phyloP scores from a whole-genome alignment of 257 asterid genomes.

The Hygrophila difformis region DNA sequence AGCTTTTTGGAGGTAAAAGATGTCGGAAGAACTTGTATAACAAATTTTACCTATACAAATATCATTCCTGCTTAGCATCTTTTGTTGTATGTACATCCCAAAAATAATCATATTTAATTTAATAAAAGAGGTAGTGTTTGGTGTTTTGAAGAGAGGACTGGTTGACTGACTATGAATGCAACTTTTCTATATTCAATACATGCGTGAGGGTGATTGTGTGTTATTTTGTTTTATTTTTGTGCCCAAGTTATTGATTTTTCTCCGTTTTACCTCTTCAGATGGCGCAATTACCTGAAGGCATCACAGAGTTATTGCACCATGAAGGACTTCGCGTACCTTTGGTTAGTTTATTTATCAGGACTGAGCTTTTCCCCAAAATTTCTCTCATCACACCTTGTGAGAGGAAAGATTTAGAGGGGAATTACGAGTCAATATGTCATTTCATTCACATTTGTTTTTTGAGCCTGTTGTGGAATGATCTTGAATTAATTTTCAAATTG shows the following conservation, averaged over 20 bases:
- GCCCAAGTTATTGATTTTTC: no score
- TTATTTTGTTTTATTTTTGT: neutral
- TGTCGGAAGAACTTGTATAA: no score
- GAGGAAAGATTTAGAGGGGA: neutral
- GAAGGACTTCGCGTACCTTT: slow-evolving; percentile 54
- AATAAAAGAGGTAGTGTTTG: no score
- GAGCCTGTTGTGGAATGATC: neutral
- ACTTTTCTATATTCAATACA: neutral
- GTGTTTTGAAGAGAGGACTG: no score
- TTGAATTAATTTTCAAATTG: neutral
- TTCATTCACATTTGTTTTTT: neutral
- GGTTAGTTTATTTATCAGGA: slow-evolving; percentile 29
- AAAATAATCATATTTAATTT: no score
- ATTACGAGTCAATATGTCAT: neutral
- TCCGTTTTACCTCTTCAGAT: slow-evolving; percentile 36
- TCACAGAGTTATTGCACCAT: slow-evolving; percentile 70
- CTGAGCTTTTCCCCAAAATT: neutral
- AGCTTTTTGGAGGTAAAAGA: no score
- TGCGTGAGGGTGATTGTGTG: neutral
- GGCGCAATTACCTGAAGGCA: slow-evolving; percentile 89
- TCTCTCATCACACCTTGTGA: no score
- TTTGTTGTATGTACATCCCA: no score
- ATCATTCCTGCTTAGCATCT: no score
- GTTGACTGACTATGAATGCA: no score
- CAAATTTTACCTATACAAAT: no score